Evolutionary conservation across 1,284 basidiomycete species (phyloP).

Genomic region (Bondarzewia mesenterica): DNA sequence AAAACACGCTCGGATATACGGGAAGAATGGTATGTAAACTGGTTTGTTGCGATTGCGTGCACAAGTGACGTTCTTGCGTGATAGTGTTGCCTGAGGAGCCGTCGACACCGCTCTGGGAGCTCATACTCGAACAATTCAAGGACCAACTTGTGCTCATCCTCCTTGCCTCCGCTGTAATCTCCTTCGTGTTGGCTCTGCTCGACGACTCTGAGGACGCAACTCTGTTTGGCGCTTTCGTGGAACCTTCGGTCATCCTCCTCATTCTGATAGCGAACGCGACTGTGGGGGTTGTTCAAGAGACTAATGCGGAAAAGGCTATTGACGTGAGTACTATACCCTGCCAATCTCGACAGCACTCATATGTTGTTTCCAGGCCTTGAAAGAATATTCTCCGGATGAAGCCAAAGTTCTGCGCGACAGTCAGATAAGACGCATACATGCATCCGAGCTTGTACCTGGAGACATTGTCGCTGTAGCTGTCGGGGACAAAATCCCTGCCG

Average conservation of each 20-base stretch:
- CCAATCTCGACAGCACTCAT: constrained; percentile 7
- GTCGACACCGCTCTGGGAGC: constrained; percentile 84
- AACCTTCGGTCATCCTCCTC: constrained; percentile 87
- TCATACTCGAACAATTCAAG: constrained; percentile 96
- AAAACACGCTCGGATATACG: constrained; percentile 73
- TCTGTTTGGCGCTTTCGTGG: constrained; percentile 82
- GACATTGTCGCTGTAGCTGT: constrained; percentile 87
- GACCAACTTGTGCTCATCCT: constrained; percentile 94
- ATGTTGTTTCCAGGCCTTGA: constrained; percentile 61
- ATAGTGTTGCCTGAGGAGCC: constrained; percentile 86
- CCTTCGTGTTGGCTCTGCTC: constrained; percentile 82
- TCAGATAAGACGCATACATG: constrained; percentile 66
- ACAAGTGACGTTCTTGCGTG: constrained; percentile 1
- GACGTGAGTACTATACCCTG: constrained; percentile 53
- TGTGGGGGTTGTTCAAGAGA: constrained; percentile 93
- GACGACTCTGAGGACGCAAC: constrained; percentile 65
- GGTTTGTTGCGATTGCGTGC: neutral
- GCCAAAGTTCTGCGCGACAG: constrained; percentile 83
- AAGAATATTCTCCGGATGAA: constrained; percentile 92
- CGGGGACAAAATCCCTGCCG: constrained; percentile 91
- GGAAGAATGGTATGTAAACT: constrained; percentile 62
- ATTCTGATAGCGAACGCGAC: constrained; percentile 91
- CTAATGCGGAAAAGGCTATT: constrained; percentile 90
- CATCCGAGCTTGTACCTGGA: constrained; percentile 86
- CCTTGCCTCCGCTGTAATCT: constrained; percentile 84